Percentiles rank a stretch among this genome's conserved stretches.
Conservation (phyloP, 2,329 filamentous ascomycete species). For the Xylogone sp. region DNA sequence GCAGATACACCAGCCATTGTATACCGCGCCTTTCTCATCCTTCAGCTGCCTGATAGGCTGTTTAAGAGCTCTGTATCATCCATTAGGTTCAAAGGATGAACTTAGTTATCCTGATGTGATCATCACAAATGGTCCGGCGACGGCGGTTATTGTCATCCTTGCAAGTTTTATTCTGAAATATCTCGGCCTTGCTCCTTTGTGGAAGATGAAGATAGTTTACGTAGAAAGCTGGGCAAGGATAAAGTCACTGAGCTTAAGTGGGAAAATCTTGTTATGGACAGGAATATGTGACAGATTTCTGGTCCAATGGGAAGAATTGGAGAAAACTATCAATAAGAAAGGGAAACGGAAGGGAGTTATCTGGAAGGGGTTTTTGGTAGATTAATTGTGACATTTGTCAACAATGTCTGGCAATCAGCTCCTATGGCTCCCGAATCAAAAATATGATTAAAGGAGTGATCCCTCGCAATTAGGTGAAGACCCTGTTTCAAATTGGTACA, state of each 20-base stretch:
- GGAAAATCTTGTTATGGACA: conserved; percentile 63
- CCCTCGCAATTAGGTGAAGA: background rate
- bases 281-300: conserved; percentile 72
- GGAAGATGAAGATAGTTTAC: conserved; percentile 72
- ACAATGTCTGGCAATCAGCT: background rate
- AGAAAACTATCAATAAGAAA: conserved; percentile 18
- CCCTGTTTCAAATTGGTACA: background rate
- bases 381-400: conserved; percentile 10
- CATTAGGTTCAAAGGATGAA: conserved; percentile 14
- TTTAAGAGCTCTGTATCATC: conserved; percentile 46
- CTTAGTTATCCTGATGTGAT: conserved; percentile 67
- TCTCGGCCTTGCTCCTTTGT: conserved; percentile 46
- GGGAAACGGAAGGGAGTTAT: conserved; percentile 20
- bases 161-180: conserved; percentile 48
- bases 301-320: conserved; percentile 68
- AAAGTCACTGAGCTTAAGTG: conserved; percentile 77
- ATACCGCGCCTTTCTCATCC: conserved; percentile 67
- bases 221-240: conserved; percentile 92
- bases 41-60: conserved; percentile 63
- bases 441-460: too few species aligned
- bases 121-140: conserved; percentile 84
- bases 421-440: too few species aligned
- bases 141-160: conserved; percentile 71
- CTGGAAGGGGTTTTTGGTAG: conserved; percentile 28
- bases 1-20: conserved; percentile 74